Conservation (phyloP, 441 rosid genomes). For the Erysimum cheiri region DNA sequence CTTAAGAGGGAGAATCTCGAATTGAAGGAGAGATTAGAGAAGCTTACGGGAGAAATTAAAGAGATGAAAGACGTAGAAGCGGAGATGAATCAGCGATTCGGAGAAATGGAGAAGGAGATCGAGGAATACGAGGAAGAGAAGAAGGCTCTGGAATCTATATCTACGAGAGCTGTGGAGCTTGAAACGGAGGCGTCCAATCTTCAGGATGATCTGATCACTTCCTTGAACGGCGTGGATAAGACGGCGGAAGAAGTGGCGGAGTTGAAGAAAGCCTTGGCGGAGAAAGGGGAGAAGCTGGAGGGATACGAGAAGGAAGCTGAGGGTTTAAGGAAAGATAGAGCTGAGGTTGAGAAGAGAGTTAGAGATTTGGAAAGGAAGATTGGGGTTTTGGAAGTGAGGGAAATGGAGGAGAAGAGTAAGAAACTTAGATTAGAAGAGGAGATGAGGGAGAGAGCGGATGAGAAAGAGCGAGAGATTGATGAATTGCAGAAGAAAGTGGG, state of each 20-base stretch:
- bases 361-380: slow-evolving; percentile 76
- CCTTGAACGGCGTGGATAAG: slow-evolving; percentile 58
- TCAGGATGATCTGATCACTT: slow-evolving; percentile 63
- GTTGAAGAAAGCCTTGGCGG: slow-evolving; percentile 53
- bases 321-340: slow-evolving; percentile 59
- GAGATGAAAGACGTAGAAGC: slow-evolving; percentile 49
- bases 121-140: slow-evolving; percentile 59
- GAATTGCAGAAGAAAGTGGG: slow-evolving; percentile 51
- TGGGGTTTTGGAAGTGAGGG: slow-evolving; percentile 61
- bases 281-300: slow-evolving; percentile 54
- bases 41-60: slow-evolving; percentile 48
- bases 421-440: slow-evolving; percentile 62
- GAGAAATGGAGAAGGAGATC: slow-evolving; percentile 52
- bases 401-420: slow-evolving; percentile 66
- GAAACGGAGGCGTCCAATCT: slow-evolving; percentile 67
- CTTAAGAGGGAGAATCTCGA: slow-evolving; percentile 50
- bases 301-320: slow-evolving; percentile 55
- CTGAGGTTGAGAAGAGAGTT: slow-evolving; percentile 58
- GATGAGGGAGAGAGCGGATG: slow-evolving; percentile 55
- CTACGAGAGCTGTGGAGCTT: slow-evolving; percentile 63
- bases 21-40: slow-evolving; percentile 47
- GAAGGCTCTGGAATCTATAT: slow-evolving; percentile 53
- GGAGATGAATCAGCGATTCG: slow-evolving; percentile 50
- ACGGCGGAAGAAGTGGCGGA: slow-evolving; percentile 50
- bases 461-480: slow-evolving; percentile 56